Evolutionary conservation across 805 yeast genomes (phyloP), one percentile per base, ranked within the genome.

Genomic region (Saccharomycodes ludwigii): DNA sequence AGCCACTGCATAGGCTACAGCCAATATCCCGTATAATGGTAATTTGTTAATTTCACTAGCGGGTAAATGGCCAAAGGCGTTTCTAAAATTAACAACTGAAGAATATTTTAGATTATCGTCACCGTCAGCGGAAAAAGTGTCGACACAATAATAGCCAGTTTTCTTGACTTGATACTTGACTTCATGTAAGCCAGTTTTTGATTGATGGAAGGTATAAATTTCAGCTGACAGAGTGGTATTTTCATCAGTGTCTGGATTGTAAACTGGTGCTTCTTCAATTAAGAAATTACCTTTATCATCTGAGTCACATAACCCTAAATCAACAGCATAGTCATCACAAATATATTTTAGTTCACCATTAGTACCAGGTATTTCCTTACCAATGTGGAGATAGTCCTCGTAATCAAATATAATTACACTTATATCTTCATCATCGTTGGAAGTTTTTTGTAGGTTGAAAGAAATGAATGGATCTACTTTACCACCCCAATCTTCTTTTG

Each of bases 131-230:
- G 73, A 64, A 41, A 63, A 73, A 0, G 93, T 77, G 2, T 85
- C 75, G 25, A 88, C 79, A 62, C 98, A 91, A 58, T 86, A 91
- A 55, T 79, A 91, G 5, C 97, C 97, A 1, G 97, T 84, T 36
- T 67, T 65, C 35, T 65, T 60, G 27, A 91, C 72, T 4, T 63
- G 63, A 47, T 85, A 91, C 23, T 68, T 63, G 36, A 76, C 55
- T 26, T 72, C 69, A 26, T 73, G 72, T 18, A 68, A 63, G 3
- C 88, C 88, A 29, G 68, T 57, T 4, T 67, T 61, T 17, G 65
- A 61, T 42, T 84, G 58, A 27, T 63, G 60, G 21, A 71, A 63
- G 0, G 83, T 68, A 46, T 67, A 54, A 14, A 86, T 68, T 25
- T 71, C 67, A 20, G 76, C 66, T 37, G 42, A 38, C 17, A 70